Base-by-base conservation (phyloP, 1,284 basidiomycete species). In the Boletus mariae region DNA sequence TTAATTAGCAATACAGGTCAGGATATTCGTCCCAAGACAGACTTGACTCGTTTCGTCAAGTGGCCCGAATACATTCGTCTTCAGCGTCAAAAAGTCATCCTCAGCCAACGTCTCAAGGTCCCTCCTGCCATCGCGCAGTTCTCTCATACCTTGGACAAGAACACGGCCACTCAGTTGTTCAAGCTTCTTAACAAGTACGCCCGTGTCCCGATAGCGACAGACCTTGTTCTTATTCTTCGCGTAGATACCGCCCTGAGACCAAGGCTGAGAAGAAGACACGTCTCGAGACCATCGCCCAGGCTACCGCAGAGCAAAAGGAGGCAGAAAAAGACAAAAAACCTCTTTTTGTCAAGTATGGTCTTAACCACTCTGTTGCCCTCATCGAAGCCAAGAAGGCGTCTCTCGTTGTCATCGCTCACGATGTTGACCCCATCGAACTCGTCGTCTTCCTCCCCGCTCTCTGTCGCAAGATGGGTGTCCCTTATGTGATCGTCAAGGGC, bases 51-150 rank as follows among this genome's bases (percentile, higher is more conserved):
- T 73, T 98, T 98, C 78, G 93, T 98, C 78, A 98, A 98, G 79
- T 99, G 96, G 96, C 96, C 96, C 64, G 94, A 96, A 79, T 99
- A 99, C 71, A 87, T 99, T 65, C 93, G 94, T 71, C 90, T 98
- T 57, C 96, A 99, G 75, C 89, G 96, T 74, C 95, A 98, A 77
- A 97, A 96, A 80, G 94, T 98, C 69, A 97, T 99, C 78, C 90
- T 99, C 61, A 80, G 92, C 85, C 94, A 98, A 80, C 94, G 96
- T 69, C 83, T 99, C 67, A 99, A 99, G 86, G 94, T 98, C 34
- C 96, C 96, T 66, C 96, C 96, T 66, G 92, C 96, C 66, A 97
- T 99, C 67, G 92, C 94, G 52, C 96, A 98, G 78, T 98, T 99
- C 84, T 85, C 89, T 53, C 92, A 98, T 80, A 96, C 94, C 45